A percentile compares a stretch with the other conserved stretches of the same genome.
Conservation (phyloP, 495 filamentous ascomycete genomes). For the Tuber aestivum region DNA sequence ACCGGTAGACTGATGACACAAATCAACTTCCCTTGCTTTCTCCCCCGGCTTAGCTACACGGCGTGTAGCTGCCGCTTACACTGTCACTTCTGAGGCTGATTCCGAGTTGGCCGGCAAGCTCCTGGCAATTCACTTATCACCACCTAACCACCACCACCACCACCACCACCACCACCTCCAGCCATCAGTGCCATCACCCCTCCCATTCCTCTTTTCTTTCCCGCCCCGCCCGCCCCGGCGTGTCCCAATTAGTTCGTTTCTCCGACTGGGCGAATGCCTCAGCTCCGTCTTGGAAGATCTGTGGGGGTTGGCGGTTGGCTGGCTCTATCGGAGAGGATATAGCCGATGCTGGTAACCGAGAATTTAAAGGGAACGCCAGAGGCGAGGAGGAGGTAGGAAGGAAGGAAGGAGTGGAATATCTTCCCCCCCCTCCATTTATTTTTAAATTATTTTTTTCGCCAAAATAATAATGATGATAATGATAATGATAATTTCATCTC, state of each 20-base stretch:
- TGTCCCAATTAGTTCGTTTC: constrained; percentile 40
- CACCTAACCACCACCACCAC: neutral
- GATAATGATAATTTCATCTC: neutral
- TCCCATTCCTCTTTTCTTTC: constrained; percentile 14
- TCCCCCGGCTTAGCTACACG: neutral
- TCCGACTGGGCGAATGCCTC: constrained; percentile 28
- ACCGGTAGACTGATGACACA: neutral
- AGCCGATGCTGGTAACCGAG: constrained; percentile 40
- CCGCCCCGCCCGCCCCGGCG: constrained; percentile 25
- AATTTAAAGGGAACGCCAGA: constrained; percentile 19
- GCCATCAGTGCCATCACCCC: neutral
- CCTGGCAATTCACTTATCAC: neutral
- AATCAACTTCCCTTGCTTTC: neutral
- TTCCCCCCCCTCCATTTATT: neutral
- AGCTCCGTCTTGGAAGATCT: constrained; percentile 19
- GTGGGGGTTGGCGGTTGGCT: constrained; percentile 24
- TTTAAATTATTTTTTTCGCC: neutral
- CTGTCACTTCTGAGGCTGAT: neutral
- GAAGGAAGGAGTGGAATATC: constrained; percentile 7
- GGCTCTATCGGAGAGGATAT: constrained; percentile 31
- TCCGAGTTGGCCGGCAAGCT: constrained; percentile 1
- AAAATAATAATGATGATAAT: neutral
- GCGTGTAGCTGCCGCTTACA: neutral
- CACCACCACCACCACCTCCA: neutral
- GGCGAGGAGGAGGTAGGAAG: constrained; percentile 26